phyloP scores from a whole-genome alignment of 2,329 filamentous ascomycete species.

The Cephalotrichum gorgonifer region DNA sequence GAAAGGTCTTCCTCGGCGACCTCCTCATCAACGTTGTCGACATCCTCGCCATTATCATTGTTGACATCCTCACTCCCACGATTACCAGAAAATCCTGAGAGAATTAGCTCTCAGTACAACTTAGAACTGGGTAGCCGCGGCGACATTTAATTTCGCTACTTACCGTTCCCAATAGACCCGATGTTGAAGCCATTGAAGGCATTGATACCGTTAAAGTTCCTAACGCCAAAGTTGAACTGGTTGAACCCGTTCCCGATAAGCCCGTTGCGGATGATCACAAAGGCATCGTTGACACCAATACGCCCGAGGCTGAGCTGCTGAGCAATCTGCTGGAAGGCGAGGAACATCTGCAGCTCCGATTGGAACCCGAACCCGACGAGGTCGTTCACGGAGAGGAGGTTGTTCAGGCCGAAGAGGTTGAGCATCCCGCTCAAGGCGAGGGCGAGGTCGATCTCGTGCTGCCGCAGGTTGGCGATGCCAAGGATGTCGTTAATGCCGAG shows the following conservation, averaged over 20 bases:
- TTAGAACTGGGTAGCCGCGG: too few species aligned
- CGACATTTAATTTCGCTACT: neutral
- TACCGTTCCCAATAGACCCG: neutral
- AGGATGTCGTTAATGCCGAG: slow-evolving; percentile 5
- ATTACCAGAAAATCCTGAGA: too few species aligned
- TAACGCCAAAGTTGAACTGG: slow-evolving; percentile 8
- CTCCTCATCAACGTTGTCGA: too few species aligned
- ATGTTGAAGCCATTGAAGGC: neutral
- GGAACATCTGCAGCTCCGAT: slow-evolving; percentile 12
- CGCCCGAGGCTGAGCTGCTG: slow-evolving; percentile 9
- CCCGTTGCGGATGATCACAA: neutral
- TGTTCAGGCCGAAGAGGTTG: slow-evolving; percentile 15
- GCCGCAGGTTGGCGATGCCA: neutral
- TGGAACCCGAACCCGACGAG: slow-evolving; percentile 17
- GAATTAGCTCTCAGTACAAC: too few species aligned
- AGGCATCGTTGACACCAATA: slow-evolving; percentile 5
- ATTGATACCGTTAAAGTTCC: neutral
- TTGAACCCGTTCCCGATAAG: slow-evolving; percentile 2
- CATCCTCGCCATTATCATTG: too few species aligned
- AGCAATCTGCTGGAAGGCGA: slow-evolving; percentile 11
- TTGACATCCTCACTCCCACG: too few species aligned
- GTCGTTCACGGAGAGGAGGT: slow-evolving; percentile 14
- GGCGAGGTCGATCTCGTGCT: slow-evolving; percentile 8
- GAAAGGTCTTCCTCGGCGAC: too few species aligned
- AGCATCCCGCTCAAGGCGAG: slow-evolving; percentile 12